A percentile compares a stretch with the other conserved stretches of the same genome.
These are phyloP conservation scores for Pezicula radicicola DNA, from an alignment of 2,329 filamentous ascomycete genomes.

Conservation along the genomic window DNA sequence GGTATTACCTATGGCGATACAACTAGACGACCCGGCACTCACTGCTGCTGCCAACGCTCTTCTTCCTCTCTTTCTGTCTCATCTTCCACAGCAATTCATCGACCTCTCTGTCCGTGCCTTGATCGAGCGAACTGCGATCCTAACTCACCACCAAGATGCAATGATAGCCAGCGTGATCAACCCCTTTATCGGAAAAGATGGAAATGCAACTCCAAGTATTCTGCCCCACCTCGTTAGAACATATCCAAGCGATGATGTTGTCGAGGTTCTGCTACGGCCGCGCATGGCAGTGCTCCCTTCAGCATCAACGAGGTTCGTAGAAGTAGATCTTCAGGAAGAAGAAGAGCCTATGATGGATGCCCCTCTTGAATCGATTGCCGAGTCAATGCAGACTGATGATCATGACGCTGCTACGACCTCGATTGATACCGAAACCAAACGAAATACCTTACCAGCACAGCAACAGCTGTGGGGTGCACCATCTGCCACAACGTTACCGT, in stretches of 20 bases:
- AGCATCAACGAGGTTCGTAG: conserved; percentile 1
- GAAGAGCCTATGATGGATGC: conserved; percentile 18
- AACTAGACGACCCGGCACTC: conserved; percentile 42
- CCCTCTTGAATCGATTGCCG: conserved; percentile 6
- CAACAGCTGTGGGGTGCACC: not conserved
- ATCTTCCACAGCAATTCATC: conserved; percentile 63
- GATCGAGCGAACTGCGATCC: conserved; percentile 77
- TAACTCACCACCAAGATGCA: conserved; percentile 64
- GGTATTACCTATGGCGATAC: conserved; percentile 14
- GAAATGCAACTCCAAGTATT: conserved; percentile 67
- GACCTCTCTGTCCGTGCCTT: conserved; percentile 70
- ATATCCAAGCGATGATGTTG: conserved; percentile 58
- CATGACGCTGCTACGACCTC: not conserved
- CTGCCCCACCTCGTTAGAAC: conserved; percentile 73
- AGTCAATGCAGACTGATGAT: conserved; percentile 4
- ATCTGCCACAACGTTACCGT: not conserved
- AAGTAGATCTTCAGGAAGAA: conserved; percentile 8
- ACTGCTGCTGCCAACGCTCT: conserved; percentile 56
- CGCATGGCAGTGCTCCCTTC: conserved; percentile 42
- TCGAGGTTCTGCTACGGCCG: conserved; percentile 66
- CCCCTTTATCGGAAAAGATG: conserved; percentile 62
- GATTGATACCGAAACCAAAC: not conserved
- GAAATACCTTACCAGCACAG: not conserved
- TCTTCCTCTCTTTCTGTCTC: conserved; percentile 58
- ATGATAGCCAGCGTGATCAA: conserved; percentile 83